Evolutionary conservation across 2,329 filamentous ascomycete species (phyloP), one percentile per base, ranked within the genome.

Genomic region (Colletotrichum musae): DNA sequence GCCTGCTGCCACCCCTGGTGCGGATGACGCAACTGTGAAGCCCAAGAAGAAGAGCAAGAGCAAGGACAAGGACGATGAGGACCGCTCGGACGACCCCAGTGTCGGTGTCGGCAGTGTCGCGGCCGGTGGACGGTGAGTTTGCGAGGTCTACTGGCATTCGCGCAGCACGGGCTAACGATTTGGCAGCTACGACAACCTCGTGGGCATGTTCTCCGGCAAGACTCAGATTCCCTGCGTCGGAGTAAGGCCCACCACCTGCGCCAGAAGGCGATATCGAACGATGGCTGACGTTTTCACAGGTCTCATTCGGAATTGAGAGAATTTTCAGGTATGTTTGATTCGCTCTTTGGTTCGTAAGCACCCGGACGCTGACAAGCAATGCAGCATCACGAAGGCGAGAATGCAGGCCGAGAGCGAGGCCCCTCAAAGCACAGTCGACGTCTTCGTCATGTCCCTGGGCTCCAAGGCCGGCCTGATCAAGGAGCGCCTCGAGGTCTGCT

Each of bases 361-460:
- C 7, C 6, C 47, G 47, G 15, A 5, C 10, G 7, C 60, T 56
- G 39, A 57, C 39, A 36, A 41, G 7, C 6, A 2, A 24, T 21
- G n/a, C 21, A 94, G 93, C 74, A 95, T 98, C 77, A 94, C 92
- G 72, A 95, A 97, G 80, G 91, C 93, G 13, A 87, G 91, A 57
- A 87, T 94, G 78, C 89, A 89, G 71, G 88, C 87, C 66, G 88
- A 89, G 75, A 87, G 83, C 63, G 80, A 82, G 36, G 82, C 71
- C 2, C 60, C 68, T 3, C 93, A 72, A 86, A 87, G 72, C 94
- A 91, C 76, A 74, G 92, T 95, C 3, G 95, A 98, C 77, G 94
- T 95, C 53, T 98, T 91, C 81, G 92, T 98, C 76, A 98, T 98
- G 94, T 94, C 94, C 0, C 94, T 98, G 77, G 95, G 94, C 62